These are phyloP conservation scores for Penicillium alfredii DNA, from an alignment of 495 filamentous ascomycete species.

Conservation along the genomic window DNA sequence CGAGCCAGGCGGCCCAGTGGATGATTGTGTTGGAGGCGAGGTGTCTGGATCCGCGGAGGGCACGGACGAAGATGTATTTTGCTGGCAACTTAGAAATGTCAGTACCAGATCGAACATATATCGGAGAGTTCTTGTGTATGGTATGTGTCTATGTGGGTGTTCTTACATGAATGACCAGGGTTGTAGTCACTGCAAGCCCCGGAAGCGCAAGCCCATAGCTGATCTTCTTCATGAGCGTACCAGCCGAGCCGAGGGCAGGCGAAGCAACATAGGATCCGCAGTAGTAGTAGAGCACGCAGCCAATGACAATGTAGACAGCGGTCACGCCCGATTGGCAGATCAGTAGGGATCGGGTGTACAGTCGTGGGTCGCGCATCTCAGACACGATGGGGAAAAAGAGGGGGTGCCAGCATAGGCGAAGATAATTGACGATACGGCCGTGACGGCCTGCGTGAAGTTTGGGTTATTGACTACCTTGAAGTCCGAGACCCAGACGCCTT, in stretches of 20 bases:
- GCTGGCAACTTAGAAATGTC: conserved; percentile 22
- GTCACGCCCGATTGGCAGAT: conserved; percentile 38
- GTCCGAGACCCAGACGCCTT: conserved; percentile 17
- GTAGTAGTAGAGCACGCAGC: conserved; percentile 61
- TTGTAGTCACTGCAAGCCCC: conserved; percentile 27
- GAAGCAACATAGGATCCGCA: conserved; percentile 57
- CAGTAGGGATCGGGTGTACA: conserved; percentile 51
- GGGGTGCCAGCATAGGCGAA: conserved; percentile 57
- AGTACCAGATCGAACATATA: conserved; percentile 10
- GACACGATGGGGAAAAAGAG: conserved; percentile 61
- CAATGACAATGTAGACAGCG: conserved; percentile 58
- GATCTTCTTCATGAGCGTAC: conserved; percentile 55
- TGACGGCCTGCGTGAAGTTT: conserved; percentile 31
- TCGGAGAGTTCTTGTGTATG: conserved; percentile 46
- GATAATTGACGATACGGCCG: conserved; percentile 58
- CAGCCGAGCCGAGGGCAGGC: conserved; percentile 62
- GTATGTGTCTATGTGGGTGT: conserved; percentile 56
- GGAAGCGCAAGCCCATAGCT: conserved; percentile 67
- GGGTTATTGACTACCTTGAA: conserved; percentile 19
- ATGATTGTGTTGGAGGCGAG: conserved; percentile 51
- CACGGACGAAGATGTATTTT: conserved; percentile 57
- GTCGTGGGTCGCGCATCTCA: conserved; percentile 61
- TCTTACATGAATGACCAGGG: conserved; percentile 15
- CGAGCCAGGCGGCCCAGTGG: conserved; percentile 54
- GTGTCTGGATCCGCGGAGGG: conserved; percentile 49